phyloP scores from a whole-genome alignment of 768 basidiomycete species.

The Rhizopogon vulgaris region DNA sequence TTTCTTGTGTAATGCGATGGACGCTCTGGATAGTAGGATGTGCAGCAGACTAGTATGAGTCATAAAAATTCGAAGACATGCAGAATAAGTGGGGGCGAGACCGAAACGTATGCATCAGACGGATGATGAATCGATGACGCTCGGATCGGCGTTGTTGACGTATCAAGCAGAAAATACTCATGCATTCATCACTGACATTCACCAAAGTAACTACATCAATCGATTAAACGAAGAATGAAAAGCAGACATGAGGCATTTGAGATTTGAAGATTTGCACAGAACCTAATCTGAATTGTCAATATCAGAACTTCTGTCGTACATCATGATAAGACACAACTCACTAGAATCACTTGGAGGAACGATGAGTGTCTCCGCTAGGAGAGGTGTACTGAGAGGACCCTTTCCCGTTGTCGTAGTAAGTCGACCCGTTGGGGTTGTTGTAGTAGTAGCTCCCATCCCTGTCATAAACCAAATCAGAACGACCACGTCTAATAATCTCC shows the following conservation, averaged over 20 bases:
- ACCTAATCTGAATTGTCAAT: not conserved
- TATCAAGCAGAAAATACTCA: not conserved
- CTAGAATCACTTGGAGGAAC: conserved; percentile 17
- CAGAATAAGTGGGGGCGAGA: too few relatives aligned
- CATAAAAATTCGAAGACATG: too few relatives aligned
- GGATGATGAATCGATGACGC: too few relatives aligned
- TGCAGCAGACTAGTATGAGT: too few relatives aligned
- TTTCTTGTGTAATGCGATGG: too few relatives aligned
- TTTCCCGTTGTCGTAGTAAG: conserved; percentile 47
- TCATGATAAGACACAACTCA: not conserved
- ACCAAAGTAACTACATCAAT: not conserved
- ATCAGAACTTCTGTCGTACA: not conserved
- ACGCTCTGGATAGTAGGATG: too few relatives aligned
- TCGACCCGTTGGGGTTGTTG: conserved; percentile 52
- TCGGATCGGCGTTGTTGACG: not conserved
- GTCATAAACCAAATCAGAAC: not conserved
- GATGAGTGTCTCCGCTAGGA: conserved; percentile 27
- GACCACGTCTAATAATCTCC: not conserved
- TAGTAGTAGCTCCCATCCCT: conserved; percentile 62
- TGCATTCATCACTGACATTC: not conserved
- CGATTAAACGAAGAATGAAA: not conserved
- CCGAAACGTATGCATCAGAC: too few relatives aligned
- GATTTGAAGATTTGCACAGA: not conserved
- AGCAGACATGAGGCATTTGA: not conserved
- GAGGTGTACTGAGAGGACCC: conserved; percentile 49